Evolutionary conservation across 2,329 filamentous ascomycete genomes (phyloP).

Genomic region (Xylaria sp.): DNA sequence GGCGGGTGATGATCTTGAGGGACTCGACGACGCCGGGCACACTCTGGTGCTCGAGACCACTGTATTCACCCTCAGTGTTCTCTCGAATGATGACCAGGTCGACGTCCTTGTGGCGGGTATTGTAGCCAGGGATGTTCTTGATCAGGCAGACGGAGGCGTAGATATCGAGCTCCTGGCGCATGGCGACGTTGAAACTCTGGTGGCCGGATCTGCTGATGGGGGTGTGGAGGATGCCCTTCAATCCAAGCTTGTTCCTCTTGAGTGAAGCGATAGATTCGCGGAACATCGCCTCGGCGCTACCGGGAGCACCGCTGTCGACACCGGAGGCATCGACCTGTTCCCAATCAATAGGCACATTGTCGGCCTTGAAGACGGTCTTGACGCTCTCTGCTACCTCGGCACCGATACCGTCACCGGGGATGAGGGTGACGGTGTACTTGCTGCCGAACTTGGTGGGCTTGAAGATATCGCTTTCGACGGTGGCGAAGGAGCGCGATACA

Average conservation of each 20-base stretch:
- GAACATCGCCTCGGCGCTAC: constrained; percentile 94
- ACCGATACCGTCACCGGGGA: constrained; percentile 98
- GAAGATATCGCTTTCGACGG: constrained; percentile 94
- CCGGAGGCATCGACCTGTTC: constrained; percentile 97
- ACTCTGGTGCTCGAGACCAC: constrained; percentile 97
- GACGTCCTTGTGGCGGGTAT: constrained; percentile 96
- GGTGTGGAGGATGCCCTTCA: constrained; percentile 99
- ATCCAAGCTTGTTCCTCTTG: constrained; percentile 97
- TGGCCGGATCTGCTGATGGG: constrained; percentile 96
- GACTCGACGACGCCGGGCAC: constrained; percentile 97
- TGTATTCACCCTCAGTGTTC: constrained; percentile 99
- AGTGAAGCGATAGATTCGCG: constrained; percentile 94
- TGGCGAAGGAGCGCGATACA: constrained; percentile 73
- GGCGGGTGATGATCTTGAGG: constrained; percentile 99
- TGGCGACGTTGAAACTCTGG: constrained; percentile 99
- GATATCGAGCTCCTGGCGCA: constrained; percentile 99
- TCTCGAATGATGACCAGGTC: constrained; percentile 99
- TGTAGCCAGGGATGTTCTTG: constrained; percentile 99
- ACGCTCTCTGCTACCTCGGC: constrained; percentile 97
- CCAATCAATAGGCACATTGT: constrained; percentile 98
- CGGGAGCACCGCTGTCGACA: constrained; percentile 79
- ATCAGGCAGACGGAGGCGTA: constrained; percentile 97
- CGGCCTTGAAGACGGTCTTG: constrained; percentile 99
- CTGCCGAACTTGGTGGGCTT: constrained; percentile 98
- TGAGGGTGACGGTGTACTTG: constrained; percentile 99